Evolutionary conservation across 1,139 yeast genomes (phyloP).

Genomic region (Yamadazyma diospyri): DNA sequence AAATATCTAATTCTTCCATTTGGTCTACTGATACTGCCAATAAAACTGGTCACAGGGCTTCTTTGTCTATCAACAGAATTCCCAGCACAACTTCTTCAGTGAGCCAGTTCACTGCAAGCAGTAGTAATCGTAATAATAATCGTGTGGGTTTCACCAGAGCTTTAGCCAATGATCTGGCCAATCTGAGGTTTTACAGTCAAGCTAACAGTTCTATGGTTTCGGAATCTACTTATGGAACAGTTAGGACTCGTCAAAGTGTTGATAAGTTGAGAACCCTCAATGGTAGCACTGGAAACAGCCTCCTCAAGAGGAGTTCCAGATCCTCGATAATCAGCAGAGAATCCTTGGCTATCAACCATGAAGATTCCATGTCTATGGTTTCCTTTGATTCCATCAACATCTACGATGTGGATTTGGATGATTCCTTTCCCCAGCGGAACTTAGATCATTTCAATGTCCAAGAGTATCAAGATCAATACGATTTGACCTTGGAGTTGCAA

Average conservation of each 20-base stretch:
- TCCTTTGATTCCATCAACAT: slow-evolving; percentile 34
- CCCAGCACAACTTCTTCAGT: slow-evolving; percentile 30
- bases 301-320: slow-evolving; percentile 34
- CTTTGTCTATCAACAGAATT: slow-evolving; percentile 32
- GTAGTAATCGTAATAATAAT: slow-evolving; percentile 8
- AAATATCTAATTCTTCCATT: slow-evolving; percentile 30
- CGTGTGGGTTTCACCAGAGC: slow-evolving; percentile 47
- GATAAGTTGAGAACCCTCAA: slow-evolving; percentile 23
- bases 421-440: slow-evolving; percentile 12
- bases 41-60: slow-evolving; percentile 15
- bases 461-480: slow-evolving; percentile 50
- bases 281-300: slow-evolving; percentile 4
- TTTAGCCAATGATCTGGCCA: slow-evolving; percentile 29
- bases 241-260: slow-evolving; percentile 29
- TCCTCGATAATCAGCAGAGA: slow-evolving; percentile 30
- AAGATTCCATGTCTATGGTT: slow-evolving; percentile 36
- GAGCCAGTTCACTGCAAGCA: slow-evolving; percentile 24
- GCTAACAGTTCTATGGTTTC: slow-evolving; percentile 22
- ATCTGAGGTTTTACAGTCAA: slow-evolving; percentile 22
- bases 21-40: slow-evolving; percentile 38
- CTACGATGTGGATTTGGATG: slow-evolving; percentile 17
- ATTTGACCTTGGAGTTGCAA: slow-evolving; percentile 56
- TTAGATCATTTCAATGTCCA: slow-evolving; percentile 40
- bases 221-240: slow-evolving; percentile 13
- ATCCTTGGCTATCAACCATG: slow-evolving; percentile 19